Evolutionary conservation across 108 stramenopile species (phyloP).

Genomic region (Skeletonema grethae): DNA sequence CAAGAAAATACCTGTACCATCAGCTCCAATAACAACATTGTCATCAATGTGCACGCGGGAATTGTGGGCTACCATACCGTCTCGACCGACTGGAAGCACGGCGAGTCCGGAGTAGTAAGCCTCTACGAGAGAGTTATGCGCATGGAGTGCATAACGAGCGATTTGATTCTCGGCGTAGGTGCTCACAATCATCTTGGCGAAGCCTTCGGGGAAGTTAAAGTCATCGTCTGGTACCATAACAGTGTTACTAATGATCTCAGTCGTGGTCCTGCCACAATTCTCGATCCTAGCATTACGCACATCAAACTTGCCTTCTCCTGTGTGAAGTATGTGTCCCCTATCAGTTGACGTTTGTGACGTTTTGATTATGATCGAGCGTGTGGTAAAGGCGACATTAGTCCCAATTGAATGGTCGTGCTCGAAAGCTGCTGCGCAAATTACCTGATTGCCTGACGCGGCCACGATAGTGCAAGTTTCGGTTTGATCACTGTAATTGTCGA

Average conservation of each 20-base stretch:
- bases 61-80: conserved; percentile 25
- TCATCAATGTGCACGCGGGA: conserved; percentile 15
- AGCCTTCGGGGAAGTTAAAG: not conserved
- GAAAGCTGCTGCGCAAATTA: conserved; percentile 3
- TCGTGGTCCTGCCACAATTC: conserved; percentile 13
- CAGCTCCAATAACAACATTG: conserved; percentile 13
- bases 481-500: conserved; percentile 4
- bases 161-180: conserved; percentile 20
- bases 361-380: conserved; percentile 13
- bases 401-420: conserved; percentile 7
- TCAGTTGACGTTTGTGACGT: conserved; percentile 10
- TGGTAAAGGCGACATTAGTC: conserved; percentile 9
- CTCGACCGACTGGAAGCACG: not conserved
- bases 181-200: conserved; percentile 18
- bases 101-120: conserved; percentile 7
- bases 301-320: conserved; percentile 18
- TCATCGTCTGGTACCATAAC: not conserved
- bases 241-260: conserved; percentile 8
- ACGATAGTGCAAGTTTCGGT: conserved; percentile 9
- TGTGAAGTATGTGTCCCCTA: conserved; percentile 21
- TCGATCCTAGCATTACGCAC: conserved; percentile 12
- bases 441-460: not conserved
- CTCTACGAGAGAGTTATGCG: conserved; percentile 17
- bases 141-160: conserved; percentile 25
- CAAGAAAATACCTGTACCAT: conserved; percentile 24